phyloP scores from a whole-genome alignment of 352 stramenopile species.

The Pythium dissimile region DNA sequence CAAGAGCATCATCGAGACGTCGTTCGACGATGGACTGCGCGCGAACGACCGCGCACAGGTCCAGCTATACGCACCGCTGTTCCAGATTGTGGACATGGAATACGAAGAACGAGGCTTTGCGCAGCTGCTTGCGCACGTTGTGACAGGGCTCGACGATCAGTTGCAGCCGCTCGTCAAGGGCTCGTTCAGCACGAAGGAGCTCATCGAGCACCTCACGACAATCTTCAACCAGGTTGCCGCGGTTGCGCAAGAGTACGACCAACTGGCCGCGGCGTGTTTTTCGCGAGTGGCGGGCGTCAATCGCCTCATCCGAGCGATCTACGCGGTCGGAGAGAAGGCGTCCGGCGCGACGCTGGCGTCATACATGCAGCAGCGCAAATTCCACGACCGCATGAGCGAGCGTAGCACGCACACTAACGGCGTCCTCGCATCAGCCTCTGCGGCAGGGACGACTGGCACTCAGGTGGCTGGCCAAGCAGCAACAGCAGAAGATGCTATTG shows the following conservation, averaged over 20 bases:
- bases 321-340: constrained; percentile 54
- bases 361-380: constrained; percentile 77
- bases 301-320: constrained; percentile 50
- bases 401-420: constrained; percentile 15
- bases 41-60: constrained; percentile 40
- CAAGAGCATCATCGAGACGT: constrained; percentile 67
- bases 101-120: constrained; percentile 69
- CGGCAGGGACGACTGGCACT: not conserved
- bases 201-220: constrained; percentile 67
- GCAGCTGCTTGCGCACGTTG: constrained; percentile 53
- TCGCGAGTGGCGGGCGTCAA: constrained; percentile 42
- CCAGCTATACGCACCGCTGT: constrained; percentile 69
- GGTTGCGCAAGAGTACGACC: constrained; percentile 55
- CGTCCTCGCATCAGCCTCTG: too few relatives aligned
- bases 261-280: constrained; percentile 55
- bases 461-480: constrained; percentile 2
- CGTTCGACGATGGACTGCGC: constrained; percentile 56
- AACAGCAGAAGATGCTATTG: constrained; percentile 54
- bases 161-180: constrained; percentile 32
- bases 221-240: constrained; percentile 79
- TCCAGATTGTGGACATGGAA: constrained; percentile 57
- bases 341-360: constrained; percentile 51
- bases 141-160: constrained; percentile 29
- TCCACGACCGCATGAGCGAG: constrained; percentile 55
- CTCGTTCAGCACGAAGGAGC: constrained; percentile 69